These are phyloP conservation scores for Ustilago bromivora DNA, from an alignment of 1,284 basidiomycete species.

Conservation along the genomic window DNA sequence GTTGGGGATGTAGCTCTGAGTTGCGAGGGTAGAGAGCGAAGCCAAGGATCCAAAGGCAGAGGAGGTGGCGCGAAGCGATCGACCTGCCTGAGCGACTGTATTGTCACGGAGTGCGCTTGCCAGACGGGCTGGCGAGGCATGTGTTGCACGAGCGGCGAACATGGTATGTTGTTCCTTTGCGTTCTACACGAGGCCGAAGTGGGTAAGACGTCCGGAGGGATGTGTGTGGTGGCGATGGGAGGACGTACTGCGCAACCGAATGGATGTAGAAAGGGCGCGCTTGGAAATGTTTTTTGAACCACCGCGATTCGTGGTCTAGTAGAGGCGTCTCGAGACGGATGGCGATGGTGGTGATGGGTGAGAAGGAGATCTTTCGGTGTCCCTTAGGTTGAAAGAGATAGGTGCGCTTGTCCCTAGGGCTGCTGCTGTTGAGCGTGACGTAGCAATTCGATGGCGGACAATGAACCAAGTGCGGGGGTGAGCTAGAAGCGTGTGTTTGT, in stretches of 20 bases:
- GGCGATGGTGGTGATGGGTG: neutral
- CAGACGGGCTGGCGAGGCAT: conserved; percentile 44
- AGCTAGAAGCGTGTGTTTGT: neutral
- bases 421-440: conserved; percentile 10
- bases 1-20: conserved; percentile 19
- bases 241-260: neutral
- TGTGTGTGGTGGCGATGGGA: neutral
- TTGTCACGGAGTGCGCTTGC: conserved; percentile 28
- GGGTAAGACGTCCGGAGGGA: neutral
- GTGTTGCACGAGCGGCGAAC: conserved; percentile 41
- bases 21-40: conserved; percentile 27
- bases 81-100: conserved; percentile 17
- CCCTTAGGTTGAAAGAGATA: neutral
- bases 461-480: conserved; percentile 8
- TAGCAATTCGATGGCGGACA: conserved; percentile 8
- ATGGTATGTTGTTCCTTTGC: conserved; percentile 14
- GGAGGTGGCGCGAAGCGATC: conserved; percentile 30
- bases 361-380: neutral
- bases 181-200: neutral
- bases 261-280: neutral
- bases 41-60: conserved; percentile 21
- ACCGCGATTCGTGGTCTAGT: neutral
- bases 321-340: neutral
- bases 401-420: neutral
- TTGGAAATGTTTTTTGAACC: neutral